Evolutionary conservation across 345 rosid species (phyloP).

Genomic region (Excoecaria cochinchinensis): DNA sequence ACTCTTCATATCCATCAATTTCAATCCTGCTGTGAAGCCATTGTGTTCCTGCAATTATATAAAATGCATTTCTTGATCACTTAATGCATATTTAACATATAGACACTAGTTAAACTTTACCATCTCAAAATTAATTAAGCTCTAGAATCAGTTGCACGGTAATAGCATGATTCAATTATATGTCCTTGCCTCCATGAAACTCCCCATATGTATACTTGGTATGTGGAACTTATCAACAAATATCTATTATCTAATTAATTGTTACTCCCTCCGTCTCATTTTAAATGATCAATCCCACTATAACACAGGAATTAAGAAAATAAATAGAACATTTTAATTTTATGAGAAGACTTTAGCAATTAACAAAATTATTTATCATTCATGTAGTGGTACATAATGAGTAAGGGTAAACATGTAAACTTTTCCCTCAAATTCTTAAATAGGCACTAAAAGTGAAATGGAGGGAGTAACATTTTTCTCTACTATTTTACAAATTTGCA

Average conservation of each 20-base stretch:
- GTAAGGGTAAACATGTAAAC: too few species aligned
- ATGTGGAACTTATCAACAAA: neutral
- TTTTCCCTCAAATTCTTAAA: too few species aligned
- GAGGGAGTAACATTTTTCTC: too few species aligned
- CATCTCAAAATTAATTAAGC: conserved; percentile 2
- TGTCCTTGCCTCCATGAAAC: neutral
- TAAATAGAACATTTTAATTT: too few species aligned
- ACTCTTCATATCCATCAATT: conserved; percentile 81
- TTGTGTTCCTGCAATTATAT: conserved; percentile 56
- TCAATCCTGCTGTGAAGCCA: conserved; percentile 92
- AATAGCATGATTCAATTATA: neutral
- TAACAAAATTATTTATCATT: too few species aligned
- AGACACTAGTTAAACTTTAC: neutral
- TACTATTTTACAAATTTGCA: too few species aligned
- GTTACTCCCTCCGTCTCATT: too few species aligned
- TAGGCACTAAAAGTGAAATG: too few species aligned
- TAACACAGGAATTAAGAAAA: too few species aligned
- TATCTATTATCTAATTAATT: neutral
- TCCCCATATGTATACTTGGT: neutral
- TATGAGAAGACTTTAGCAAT: too few species aligned
- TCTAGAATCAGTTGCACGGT: neutral
- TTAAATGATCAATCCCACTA: too few species aligned
- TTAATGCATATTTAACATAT: neutral
- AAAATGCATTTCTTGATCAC: neutral
- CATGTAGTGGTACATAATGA: too few species aligned